Evolutionary conservation across 345 rosid species (phyloP), one percentile per base, ranked within the genome.

Genomic region (Combretum micranthum): DNA sequence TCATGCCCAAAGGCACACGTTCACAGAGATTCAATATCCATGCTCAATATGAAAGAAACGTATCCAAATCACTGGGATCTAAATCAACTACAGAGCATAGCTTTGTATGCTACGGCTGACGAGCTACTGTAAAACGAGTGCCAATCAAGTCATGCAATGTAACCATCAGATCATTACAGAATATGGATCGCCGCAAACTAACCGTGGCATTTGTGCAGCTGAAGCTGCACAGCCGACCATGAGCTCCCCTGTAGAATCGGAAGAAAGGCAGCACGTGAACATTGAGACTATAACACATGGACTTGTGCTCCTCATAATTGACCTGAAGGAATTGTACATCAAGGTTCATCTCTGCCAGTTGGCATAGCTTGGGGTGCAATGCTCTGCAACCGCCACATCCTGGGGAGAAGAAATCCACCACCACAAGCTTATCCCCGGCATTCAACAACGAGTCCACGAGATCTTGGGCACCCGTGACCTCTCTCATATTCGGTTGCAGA

Each of bases 171-270:
- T 32, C 39, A 6, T 21, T 8, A n/a, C 6, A 42, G 4, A 19
- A 37, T 56, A 4, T 4, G 39, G 9, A 32, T 32, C 10, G 6
- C 39, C 9, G 39, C 39, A 32, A 37, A 82, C 88, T 57, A 70
- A 89, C 99, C 82, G 99, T 93, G 58, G 99, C 97, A 78, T 85
- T 87, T 39, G 99, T 89, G 63, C 96, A 89, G 78, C 99, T 93
- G 68, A 89, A 93, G 73, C 97, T 87, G 69, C 97, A 89, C 43
- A 93, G 56, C 52, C 94, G 94, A 53, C 99, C 97, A 4, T 85
- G 86, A 69, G 96, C 80, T 10, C 97, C 95, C 42, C 97, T 64
- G 64, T 87, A 93, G 53, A 93, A 82, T 47, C 97, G 72, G 67
- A 93, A 93, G 73, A 93, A 93, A 0, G 96, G 97, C 19, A 93